Evolutionary conservation across 371 early-diverging fungal species (phyloP).

Genomic region (Globomyces sp.): DNA sequence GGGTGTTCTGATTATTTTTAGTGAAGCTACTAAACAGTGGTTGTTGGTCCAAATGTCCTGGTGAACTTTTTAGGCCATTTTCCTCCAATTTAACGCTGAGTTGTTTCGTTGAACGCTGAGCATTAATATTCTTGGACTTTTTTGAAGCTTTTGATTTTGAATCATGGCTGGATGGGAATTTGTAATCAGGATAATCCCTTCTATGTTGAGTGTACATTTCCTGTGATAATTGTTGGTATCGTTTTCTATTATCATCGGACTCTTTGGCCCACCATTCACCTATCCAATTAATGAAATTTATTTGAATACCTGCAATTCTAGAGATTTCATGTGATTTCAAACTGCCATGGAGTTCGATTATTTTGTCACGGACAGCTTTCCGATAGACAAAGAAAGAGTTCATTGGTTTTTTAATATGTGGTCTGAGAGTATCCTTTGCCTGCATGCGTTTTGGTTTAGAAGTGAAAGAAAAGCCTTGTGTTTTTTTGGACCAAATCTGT

Average conservation of each 20-base stretch:
- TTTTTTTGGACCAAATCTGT: no score
- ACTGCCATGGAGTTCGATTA: constrained; percentile 5
- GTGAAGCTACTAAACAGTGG: no score
- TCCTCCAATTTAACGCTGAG: no score
- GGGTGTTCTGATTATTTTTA: no score
- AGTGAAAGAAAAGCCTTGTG: no score
- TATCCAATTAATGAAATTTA: no score
- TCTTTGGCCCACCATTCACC: constrained; percentile 17
- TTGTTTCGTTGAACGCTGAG: no score
- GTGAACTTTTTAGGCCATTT: no score
- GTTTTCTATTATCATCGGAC: constrained; percentile 49
- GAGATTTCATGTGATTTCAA: neutral
- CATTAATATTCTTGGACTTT: no score
- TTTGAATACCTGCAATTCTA: constrained; percentile 28
- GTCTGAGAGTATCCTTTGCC: no score
- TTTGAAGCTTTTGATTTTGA: neutral
- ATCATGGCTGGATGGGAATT: constrained; percentile 60
- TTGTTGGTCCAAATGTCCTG: no score
- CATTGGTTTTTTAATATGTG: constrained; percentile 4
- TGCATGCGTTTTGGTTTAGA: no score
- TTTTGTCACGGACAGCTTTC: neutral
- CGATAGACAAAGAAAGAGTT: constrained; percentile 8
- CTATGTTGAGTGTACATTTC: constrained; percentile 56
- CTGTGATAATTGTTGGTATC: constrained; percentile 52
- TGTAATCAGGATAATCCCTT: constrained; percentile 66